phyloP scores from a whole-genome alignment of 257 asterid species.

The Lycium ferocissimum region DNA sequence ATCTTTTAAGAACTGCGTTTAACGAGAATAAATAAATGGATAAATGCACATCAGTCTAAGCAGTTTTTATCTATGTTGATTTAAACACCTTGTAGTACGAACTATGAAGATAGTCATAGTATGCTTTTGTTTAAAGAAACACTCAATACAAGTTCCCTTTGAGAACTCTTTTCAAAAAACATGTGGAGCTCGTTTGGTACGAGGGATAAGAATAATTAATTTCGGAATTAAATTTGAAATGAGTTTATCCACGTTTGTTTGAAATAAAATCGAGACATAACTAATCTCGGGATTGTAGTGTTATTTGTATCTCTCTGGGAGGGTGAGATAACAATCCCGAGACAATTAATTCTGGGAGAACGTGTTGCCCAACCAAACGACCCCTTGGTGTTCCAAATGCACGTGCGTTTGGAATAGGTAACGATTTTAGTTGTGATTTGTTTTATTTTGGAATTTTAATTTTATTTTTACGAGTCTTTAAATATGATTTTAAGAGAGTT shows the following conservation, averaged over 20 bases:
- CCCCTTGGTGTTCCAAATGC: too few relatives aligned
- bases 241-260: too few relatives aligned
- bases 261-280: too few relatives aligned
- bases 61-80: background rate
- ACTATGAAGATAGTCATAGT: background rate
- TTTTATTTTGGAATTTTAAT: background rate
- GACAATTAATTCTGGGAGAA: background rate
- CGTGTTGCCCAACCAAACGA: background rate
- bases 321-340: too few relatives aligned
- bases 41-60: background rate
- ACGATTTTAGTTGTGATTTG: background rate
- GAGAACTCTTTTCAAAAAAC: background rate
- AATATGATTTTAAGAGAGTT: background rate
- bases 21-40: background rate
- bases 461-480: background rate
- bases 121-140: background rate
- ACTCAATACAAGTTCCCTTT: background rate
- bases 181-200: too few relatives aligned
- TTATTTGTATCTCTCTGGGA: too few relatives aligned
- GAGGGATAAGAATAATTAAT: too few relatives aligned
- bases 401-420: too few relatives aligned
- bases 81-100: background rate
- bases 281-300: too few relatives aligned
- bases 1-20: too few relatives aligned
- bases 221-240: too few relatives aligned